A percentile compares a stretch with the other conserved stretches of the same genome.
phyloP scores from a whole-genome alignment of 2,329 filamentous ascomycete genomes.

The Apiospora aurea region DNA sequence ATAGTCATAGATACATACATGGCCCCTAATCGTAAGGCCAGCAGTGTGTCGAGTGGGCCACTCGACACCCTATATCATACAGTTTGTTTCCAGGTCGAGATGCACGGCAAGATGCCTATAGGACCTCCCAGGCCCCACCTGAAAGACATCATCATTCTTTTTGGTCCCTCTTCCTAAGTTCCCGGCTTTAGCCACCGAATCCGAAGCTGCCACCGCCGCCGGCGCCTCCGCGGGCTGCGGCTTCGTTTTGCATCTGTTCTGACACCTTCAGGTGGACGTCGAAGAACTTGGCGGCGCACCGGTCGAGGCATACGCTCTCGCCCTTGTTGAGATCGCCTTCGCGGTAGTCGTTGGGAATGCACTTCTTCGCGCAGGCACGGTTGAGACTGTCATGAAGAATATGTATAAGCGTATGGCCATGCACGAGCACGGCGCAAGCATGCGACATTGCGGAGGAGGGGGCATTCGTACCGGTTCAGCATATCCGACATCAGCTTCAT shows the following conservation, averaged over 20 bases:
- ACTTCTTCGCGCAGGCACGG: slow-evolving; percentile 91
- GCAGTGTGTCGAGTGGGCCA: not conserved
- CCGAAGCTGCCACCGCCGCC: slow-evolving; percentile 55
- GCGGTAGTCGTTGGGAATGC: slow-evolving; percentile 89
- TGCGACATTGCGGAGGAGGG: not conserved
- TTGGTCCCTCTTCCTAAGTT: not conserved
- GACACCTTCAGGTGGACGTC: slow-evolving; percentile 98
- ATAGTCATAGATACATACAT: slow-evolving; percentile 15
- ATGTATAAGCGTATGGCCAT: not conserved
- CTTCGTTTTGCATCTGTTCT: slow-evolving; percentile 93
- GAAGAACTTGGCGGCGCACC: slow-evolving; percentile 98
- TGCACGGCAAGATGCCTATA: not conserved
- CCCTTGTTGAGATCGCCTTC: slow-evolving; percentile 98
- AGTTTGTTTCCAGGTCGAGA: not conserved
- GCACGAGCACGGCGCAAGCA: not conserved
- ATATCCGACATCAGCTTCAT: slow-evolving; percentile 98
- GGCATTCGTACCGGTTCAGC: slow-evolving; percentile 81
- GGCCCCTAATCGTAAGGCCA: not conserved
- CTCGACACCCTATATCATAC: slow-evolving; percentile 8
- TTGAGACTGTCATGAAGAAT: slow-evolving; percentile 66
- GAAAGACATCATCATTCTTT: slow-evolving; percentile 5
- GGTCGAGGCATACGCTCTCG: slow-evolving; percentile 97
- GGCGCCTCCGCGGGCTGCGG: slow-evolving; percentile 68
- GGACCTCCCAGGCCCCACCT: not conserved
- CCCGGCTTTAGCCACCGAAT: slow-evolving; percentile 47